Base-by-base conservation (phyloP, 345 rosid genomes). In the Gynandropsis gynandra region DNA sequence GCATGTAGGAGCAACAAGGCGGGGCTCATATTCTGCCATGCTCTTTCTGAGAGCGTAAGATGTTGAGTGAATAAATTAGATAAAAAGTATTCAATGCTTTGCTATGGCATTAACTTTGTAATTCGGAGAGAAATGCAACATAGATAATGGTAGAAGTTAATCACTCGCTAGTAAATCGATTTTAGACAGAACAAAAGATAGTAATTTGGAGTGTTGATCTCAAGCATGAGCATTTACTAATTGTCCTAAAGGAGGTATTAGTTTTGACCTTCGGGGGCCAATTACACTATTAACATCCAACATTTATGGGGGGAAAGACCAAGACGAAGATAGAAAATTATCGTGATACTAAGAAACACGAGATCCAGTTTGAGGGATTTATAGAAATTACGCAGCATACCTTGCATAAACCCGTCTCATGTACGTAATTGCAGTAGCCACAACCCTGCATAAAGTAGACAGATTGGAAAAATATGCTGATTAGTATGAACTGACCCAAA, bases 391-490 rank as follows among this genome's bases (percentile, higher is more conserved):
- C 51, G 43, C 17, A 16, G 48, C 18, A 50, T 73, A 89, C 97
- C 81, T 81, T 47, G 69, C 74, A 69, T 80, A 89, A 61, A 83
- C 87, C 32, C 96, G 85, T 69, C 97, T 81, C 97, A 89, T 89
- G 54, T 86, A 86, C 31, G 96, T 69, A 56, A 86, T 70, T 51
- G 97, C 95, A 15, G 97, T 86, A 52, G 96, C 92, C 15, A 89
- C 85, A 41, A 86, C 96, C 80, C 97, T 89, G 75, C 74, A 76
- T 54, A 24, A 41, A 49, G 48, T 32, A 39, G 35, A 15, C 16
- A n/a, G 41, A n/a, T 10, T 9, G 13, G 40, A 9, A 17, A 57
- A 47, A 20, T 3, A 8, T 8, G 46, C 9, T 4, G 27, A 54
- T 47, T 47, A 47, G 39, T n/a, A 38, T 14, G 1, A 31, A 46